These are phyloP conservation scores for Geotrichum reessii DNA, from an alignment of 1,139 yeast genomes.

Conservation along the genomic window DNA sequence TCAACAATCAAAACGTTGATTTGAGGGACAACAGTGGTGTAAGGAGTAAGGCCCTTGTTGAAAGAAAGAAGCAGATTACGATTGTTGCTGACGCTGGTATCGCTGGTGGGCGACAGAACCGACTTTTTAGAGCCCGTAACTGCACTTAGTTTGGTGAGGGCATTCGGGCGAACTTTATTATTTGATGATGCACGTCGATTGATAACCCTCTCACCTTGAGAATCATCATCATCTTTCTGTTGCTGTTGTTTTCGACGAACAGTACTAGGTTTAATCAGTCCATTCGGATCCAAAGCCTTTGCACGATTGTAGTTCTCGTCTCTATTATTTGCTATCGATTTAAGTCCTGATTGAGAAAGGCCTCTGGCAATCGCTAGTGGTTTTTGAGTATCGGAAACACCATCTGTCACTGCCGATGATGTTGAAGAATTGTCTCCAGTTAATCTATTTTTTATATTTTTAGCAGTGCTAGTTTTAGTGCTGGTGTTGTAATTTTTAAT, in stretches of 20 bases:
- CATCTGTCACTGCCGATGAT: not conserved
- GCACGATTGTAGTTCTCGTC: not conserved
- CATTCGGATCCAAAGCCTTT: not conserved
- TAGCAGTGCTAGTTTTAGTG: not conserved
- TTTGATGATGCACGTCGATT: not conserved
- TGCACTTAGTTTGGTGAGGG: not conserved
- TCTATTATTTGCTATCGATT: not conserved
- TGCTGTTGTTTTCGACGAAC: not conserved
- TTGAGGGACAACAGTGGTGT: constrained; percentile 47
- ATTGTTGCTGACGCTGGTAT: constrained; percentile 9
- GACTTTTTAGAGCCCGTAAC: not conserved
- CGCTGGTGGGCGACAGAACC: not conserved
- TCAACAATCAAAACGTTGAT: constrained; percentile 90
- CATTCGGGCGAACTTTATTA: not conserved
- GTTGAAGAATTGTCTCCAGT: not conserved
- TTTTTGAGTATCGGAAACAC: not conserved
- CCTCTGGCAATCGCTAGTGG: not conserved
- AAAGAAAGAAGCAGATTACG: constrained; percentile 13
- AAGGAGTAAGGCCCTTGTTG: constrained; percentile 17
- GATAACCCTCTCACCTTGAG: not conserved
- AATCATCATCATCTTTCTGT: not conserved
- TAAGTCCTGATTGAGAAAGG: not conserved
- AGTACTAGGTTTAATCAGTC: not conserved
- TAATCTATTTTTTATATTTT: not conserved
- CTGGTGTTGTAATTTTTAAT: not conserved